Evolutionary conservation across 331 rosid genomes (phyloP).

Genomic region (Acacia pycnantha): DNA sequence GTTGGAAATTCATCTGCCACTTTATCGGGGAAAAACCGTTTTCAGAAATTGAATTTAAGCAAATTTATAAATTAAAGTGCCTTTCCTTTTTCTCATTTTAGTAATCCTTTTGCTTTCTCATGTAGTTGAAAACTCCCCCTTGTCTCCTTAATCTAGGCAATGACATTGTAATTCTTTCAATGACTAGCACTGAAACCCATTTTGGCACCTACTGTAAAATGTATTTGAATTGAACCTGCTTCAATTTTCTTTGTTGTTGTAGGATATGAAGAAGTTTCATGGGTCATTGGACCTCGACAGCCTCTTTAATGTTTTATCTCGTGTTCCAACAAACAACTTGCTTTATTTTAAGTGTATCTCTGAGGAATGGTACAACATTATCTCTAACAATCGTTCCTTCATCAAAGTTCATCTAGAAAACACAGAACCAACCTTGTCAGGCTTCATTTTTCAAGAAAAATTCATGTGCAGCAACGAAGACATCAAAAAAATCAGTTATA

Average conservation of each 20-base stretch:
- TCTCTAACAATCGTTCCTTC: slow-evolving; percentile 44
- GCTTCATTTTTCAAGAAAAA: slow-evolving; percentile 57
- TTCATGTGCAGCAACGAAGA: not conserved
- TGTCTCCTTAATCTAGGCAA: not conserved
- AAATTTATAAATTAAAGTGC: not conserved
- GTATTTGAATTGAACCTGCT: not conserved
- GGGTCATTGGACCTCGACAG: slow-evolving; percentile 30
- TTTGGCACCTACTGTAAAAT: not conserved
- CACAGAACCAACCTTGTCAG: slow-evolving; percentile 22
- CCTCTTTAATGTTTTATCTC: slow-evolving; percentile 38
- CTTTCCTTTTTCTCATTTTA: not conserved
- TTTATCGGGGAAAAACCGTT: not conserved
- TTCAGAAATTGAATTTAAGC: not conserved
- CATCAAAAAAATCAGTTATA: too few relatives aligned
- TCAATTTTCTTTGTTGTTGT: not conserved
- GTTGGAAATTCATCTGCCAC: not conserved
- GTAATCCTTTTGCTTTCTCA: not conserved
- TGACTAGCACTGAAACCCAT: not conserved
- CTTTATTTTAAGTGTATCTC: slow-evolving; percentile 44
- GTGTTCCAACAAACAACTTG: slow-evolving; percentile 40
- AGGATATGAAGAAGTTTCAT: slow-evolving; percentile 34
- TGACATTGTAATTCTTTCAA: not conserved
- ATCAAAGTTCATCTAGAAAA: slow-evolving; percentile 40
- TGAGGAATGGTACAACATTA: slow-evolving; percentile 41
- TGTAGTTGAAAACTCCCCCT: not conserved